Percentiles rank a stretch among this genome's conserved stretches.
Evolutionary conservation across 306 rosid genomes (phyloP).

Genomic region (Cicer bijugum): DNA sequence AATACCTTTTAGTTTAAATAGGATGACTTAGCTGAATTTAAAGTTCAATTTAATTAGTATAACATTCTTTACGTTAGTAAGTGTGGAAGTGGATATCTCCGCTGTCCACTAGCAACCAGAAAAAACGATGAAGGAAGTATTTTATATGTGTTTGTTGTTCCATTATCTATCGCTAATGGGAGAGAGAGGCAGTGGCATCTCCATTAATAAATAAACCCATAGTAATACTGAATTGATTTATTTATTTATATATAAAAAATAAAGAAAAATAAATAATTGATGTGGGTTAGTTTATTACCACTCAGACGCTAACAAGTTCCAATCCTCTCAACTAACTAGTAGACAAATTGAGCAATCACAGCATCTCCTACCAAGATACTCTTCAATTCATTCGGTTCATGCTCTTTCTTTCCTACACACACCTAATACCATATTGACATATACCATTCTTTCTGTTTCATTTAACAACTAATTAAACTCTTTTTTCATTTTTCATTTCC

Average conservation of each 20-base stretch:
- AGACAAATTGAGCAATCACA: slow-evolving; percentile 61
- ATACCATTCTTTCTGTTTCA: neutral
- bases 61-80: too few relatives aligned
- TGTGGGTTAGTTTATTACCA: neutral
- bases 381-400: neutral
- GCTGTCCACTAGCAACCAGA: neutral
- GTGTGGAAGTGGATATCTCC: neutral
- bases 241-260: too few relatives aligned
- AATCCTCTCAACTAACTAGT: slow-evolving; percentile 47
- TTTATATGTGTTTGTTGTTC: neutral
- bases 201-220: neutral
- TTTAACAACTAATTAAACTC: slow-evolving; percentile 15
- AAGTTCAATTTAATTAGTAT: too few relatives aligned
- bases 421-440: neutral
- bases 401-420: neutral
- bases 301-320: neutral
- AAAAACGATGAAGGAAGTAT: neutral
- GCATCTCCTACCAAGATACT: slow-evolving; percentile 69
- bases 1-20: too few relatives aligned
- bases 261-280: neutral
- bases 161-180: slow-evolving; percentile 7
- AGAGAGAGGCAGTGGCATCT: neutral
- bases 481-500: neutral
- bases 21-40: too few relatives aligned
- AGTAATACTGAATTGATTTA: neutral